Percentiles rank a stretch among this genome's conserved stretches.
phyloP scores from a whole-genome alignment of 2,329 filamentous ascomycete genomes.

The Fusarium luffae region DNA sequence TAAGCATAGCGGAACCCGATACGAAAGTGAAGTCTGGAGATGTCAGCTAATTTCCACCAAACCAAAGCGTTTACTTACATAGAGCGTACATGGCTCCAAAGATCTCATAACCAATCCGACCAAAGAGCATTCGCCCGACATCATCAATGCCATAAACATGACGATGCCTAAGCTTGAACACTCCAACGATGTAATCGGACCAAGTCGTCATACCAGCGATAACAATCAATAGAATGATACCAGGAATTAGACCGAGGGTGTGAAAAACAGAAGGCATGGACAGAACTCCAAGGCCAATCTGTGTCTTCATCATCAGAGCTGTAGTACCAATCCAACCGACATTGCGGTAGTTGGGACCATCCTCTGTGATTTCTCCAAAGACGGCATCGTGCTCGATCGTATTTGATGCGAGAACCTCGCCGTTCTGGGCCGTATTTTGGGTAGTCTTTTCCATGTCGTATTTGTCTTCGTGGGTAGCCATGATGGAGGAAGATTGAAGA shows the following conservation, averaged over 20 bases:
- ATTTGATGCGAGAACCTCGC: background rate
- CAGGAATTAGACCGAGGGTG: slow-evolving; percentile 58
- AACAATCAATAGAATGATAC: slow-evolving; percentile 55
- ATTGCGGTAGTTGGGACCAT: slow-evolving; percentile 46
- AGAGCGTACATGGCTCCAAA: slow-evolving; percentile 51
- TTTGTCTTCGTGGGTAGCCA: background rate
- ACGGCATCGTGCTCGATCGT: slow-evolving; percentile 23
- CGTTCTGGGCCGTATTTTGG: background rate
- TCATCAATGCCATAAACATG: slow-evolving; percentile 66
- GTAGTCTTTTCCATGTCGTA: background rate
- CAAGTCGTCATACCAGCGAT: slow-evolving; percentile 61
- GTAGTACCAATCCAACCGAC: slow-evolving; percentile 57
- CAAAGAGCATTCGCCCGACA: slow-evolving; percentile 60
- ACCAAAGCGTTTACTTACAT: slow-evolving; percentile 37
- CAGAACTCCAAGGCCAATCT: slow-evolving; percentile 58
- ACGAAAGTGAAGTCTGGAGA: background rate
- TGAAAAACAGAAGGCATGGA: slow-evolving; percentile 60
- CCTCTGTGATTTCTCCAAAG: slow-evolving; percentile 45
- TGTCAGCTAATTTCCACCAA: background rate
- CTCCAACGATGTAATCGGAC: slow-evolving; percentile 60
- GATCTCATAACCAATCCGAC: slow-evolving; percentile 56
- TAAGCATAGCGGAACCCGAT: slow-evolving; percentile 32
- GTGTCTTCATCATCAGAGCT: slow-evolving; percentile 59
- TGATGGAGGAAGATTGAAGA: background rate
- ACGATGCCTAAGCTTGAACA: slow-evolving; percentile 62